A percentile compares a stretch with the other conserved stretches of the same genome.
Evolutionary conservation across 805 yeast genomes (phyloP).

Genomic region (Helenozyma rhizophorensis): DNA sequence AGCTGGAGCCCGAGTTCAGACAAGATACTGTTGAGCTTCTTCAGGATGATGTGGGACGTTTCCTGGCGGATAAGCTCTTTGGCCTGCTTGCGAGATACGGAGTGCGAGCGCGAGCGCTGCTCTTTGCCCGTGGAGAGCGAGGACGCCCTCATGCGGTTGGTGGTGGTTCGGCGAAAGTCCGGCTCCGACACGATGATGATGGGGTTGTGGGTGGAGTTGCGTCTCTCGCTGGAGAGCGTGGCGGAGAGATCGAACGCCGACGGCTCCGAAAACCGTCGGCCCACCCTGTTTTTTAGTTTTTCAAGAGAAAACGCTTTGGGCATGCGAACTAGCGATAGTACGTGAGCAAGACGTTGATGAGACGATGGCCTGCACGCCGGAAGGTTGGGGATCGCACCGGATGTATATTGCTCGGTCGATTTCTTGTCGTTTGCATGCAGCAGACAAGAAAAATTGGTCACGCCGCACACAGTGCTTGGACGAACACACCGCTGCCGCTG

Average conservation of each 20-base stretch:
- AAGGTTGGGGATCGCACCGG: too few species aligned
- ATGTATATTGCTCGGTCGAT: too few species aligned
- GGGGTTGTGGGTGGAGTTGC: slow-evolving; percentile 20
- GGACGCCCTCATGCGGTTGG: slow-evolving; percentile 6
- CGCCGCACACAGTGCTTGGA: too few species aligned
- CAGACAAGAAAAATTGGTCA: too few species aligned
- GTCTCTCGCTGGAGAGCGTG: slow-evolving; percentile 11
- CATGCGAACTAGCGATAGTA: background rate
- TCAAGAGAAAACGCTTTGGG: slow-evolving; percentile 17
- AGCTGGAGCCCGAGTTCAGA: slow-evolving; percentile 37
- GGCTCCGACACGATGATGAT: slow-evolving; percentile 19
- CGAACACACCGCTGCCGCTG: too few species aligned
- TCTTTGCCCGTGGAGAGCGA: slow-evolving; percentile 3
- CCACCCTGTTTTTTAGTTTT: slow-evolving; percentile 25
- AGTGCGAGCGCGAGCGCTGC: slow-evolving; percentile 15
- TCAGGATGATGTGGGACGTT: slow-evolving; percentile 32
- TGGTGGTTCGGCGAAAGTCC: background rate
- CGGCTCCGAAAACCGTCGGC: slow-evolving; percentile 24
- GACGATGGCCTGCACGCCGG: too few species aligned
- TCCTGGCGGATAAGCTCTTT: slow-evolving; percentile 38
- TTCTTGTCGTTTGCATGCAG: too few species aligned
- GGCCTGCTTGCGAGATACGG: slow-evolving; percentile 24
- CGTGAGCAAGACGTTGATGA: too few species aligned
- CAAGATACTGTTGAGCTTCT: slow-evolving; percentile 26
- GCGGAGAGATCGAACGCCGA: slow-evolving; percentile 18